Percentiles rank a stretch among this genome's conserved stretches.
phyloP scores from a whole-genome alignment of 2,329 filamentous ascomycete genomes.

The Botrytis byssoidea region DNA sequence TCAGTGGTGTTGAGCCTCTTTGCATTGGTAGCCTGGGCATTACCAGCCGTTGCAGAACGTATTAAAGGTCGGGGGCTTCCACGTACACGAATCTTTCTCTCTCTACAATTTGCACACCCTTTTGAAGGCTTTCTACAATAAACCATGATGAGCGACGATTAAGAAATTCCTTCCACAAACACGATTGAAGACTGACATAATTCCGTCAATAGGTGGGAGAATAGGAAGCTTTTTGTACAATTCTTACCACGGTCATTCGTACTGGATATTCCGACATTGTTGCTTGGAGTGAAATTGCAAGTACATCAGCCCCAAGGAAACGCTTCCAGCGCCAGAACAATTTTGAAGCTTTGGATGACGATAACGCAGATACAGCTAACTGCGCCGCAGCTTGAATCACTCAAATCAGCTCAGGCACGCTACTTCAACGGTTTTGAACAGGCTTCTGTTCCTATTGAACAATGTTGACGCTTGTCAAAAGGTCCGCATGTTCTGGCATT shows the following conservation, averaged over 20 bases:
- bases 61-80: not conserved
- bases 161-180: not conserved
- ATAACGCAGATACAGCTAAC: not conserved
- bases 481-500: not conserved
- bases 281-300: not conserved
- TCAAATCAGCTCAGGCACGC: not conserved
- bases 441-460: not conserved
- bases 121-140: slow-evolving; percentile 23
- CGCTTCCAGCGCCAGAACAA: not conserved
- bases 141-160: slow-evolving; percentile 14
- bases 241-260: not conserved
- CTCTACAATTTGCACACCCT: slow-evolving; percentile 16
- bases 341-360: not conserved
- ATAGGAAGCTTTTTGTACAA: not conserved
- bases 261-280: not conserved
- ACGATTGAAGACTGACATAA: not conserved
- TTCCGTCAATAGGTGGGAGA: not conserved
- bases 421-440: not conserved
- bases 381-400: not conserved
- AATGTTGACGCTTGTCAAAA: not conserved
- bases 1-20: not conserved
- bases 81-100: slow-evolving; percentile 12
- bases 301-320: not conserved
- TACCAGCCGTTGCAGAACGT: not conserved
- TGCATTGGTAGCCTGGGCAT: not conserved